A percentile compares a stretch with the other conserved stretches of the same genome.
Conservation (phyloP, 176 grass and related monocot species). For the Neostapfia colusana region DNA sequence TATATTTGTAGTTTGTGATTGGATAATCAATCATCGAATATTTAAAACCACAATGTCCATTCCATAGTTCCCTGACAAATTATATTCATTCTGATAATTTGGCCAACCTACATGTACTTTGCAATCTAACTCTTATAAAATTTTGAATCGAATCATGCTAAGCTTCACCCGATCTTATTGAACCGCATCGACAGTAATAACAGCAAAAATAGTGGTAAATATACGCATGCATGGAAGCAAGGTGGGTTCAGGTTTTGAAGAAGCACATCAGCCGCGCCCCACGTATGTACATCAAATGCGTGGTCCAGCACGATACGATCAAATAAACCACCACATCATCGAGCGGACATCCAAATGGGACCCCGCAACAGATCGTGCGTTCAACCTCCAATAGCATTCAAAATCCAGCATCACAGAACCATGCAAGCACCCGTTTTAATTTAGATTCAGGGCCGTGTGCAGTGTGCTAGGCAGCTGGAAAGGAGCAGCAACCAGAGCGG, state of each 20-base stretch:
- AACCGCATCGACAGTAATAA: too few relatives aligned
- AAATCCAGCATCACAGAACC: not conserved
- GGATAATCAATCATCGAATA: too few relatives aligned
- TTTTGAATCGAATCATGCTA: too few relatives aligned
- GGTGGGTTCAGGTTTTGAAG: not conserved
- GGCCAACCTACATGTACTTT: too few relatives aligned
- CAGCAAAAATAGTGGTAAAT: too few relatives aligned
- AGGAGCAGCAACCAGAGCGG: slow-evolving; percentile 19
- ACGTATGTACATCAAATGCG: not conserved
- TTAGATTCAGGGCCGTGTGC: not conserved
- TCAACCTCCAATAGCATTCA: not conserved
- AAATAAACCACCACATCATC: not conserved
- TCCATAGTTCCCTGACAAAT: too few relatives aligned
- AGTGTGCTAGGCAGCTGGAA: slow-evolving; percentile 1
- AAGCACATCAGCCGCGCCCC: not conserved
- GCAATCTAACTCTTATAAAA: too few relatives aligned
- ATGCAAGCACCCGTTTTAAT: not conserved
- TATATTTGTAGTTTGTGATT: too few relatives aligned
- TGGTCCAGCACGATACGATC: not conserved
- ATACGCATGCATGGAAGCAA: too few relatives aligned
- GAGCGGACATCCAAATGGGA: not conserved
- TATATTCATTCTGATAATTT: too few relatives aligned
- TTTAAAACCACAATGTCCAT: too few relatives aligned
- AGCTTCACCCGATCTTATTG: too few relatives aligned
- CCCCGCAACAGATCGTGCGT: not conserved